Evolutionary conservation across 805 yeast species (phyloP), one percentile per base, ranked within the genome.

Genomic region (Yamadazyma sp.): DNA sequence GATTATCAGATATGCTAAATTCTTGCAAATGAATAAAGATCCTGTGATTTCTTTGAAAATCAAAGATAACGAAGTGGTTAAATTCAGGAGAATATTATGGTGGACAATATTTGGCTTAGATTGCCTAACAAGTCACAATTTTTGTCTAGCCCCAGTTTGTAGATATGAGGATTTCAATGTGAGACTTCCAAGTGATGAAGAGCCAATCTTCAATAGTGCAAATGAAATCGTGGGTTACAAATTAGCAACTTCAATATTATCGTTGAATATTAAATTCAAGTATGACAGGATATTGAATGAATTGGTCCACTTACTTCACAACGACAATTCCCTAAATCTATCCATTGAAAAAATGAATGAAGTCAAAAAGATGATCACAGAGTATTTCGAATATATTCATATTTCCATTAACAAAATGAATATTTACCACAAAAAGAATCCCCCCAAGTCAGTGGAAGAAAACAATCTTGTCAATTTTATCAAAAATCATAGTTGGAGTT

Each of bases 81-180:
- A 75, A 40, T 61, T 69, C 31, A 62, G 80, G 52, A 62, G 84
- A 49, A 50, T 76, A 35, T 50, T 79, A n/a, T 79, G 84, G 83
- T 79, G 83, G 83, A 78, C 76, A 24, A 73, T 79, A 6, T 76
- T 77, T 42, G 75, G 76, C 18, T 54, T 79, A 40, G 86, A 79
- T 50, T 69, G 75, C 3, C 62, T 75, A 40, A 73, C 78, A 7
- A 69, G 81, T 24, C 69, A 76, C 39, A 76, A 77, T 42, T 73
- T 73, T 31, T 69, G 77, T 49, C 52, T 75, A 21, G 70, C 77
- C 0, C 84, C 83, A 1, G 63, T 74, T 22, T 73, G 80, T 39
- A 58, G 61, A 38, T 55, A 62, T 24, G 74, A 69, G 35, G 81
- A 76, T 45, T 74, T 71, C 50, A 79, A 78, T 44, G 80, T 79